phyloP scores from a whole-genome alignment of 2,329 filamentous ascomycete species.

The Orbilia javanica region DNA sequence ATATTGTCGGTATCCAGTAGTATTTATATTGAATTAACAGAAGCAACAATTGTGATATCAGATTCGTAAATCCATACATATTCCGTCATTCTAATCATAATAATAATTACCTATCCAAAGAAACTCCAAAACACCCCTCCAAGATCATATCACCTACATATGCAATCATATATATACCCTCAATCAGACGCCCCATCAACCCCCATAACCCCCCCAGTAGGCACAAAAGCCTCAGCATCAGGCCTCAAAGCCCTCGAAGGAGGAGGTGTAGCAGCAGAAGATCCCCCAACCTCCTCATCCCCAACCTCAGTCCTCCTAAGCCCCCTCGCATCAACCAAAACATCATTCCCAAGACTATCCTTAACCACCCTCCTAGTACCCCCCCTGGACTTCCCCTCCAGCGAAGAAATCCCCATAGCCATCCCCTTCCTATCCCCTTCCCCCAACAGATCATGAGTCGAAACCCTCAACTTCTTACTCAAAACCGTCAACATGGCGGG shows the following conservation, averaged over 20 bases:
- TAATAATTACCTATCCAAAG: no score
- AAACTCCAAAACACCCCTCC: neutral
- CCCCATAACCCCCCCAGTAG: neutral
- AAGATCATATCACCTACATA: neutral
- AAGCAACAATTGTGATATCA: no score
- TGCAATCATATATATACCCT: neutral
- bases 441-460: slow-evolving; percentile 30
- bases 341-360: slow-evolving; percentile 49
- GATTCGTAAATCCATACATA: no score
- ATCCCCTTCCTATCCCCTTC: slow-evolving; percentile 14
- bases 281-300: neutral
- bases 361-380: slow-evolving; percentile 26
- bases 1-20: neutral
- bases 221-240: slow-evolving; percentile 41
- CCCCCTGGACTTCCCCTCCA: neutral
- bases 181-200: neutral
- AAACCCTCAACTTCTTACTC: slow-evolving; percentile 39
- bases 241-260: slow-evolving; percentile 20
- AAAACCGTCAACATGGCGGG: slow-evolving; percentile 41
- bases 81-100: no score
- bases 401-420: neutral
- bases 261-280: neutral
- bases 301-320: neutral
- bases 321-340: slow-evolving; percentile 18
- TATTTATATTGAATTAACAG: no score